phyloP scores from a whole-genome alignment of 108 stramenopile species.

The Seminavis robusta region DNA sequence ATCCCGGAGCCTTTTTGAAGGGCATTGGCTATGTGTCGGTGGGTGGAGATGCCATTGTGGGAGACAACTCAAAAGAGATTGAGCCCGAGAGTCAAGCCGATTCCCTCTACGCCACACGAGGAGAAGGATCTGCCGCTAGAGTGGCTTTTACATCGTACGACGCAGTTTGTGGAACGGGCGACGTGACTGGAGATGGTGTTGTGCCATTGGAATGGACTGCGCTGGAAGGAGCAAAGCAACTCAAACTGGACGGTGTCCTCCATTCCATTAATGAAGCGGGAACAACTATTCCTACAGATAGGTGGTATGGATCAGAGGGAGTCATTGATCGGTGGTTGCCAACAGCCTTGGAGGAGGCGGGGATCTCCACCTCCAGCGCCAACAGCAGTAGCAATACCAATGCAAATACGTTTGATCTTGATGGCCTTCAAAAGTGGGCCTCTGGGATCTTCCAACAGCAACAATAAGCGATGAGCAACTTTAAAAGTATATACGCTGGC shows the following conservation, averaged over 20 bases:
- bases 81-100: conserved; percentile 31
- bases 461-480: no score
- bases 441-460: no score
- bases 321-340: conserved; percentile 81
- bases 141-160: conserved; percentile 66
- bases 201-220: conserved; percentile 69
- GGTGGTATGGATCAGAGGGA: conserved; percentile 78
- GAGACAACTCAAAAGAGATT: conserved; percentile 30
- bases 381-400: no score
- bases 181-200: conserved; percentile 76
- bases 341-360: no score
- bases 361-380: no score
- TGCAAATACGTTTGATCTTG: no score
- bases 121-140: conserved; percentile 35
- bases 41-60: conserved; percentile 60
- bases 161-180: conserved; percentile 73
- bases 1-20: conserved; percentile 70
- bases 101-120: conserved; percentile 36
- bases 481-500: no score
- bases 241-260: conserved; percentile 67
- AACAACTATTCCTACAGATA: conserved; percentile 60
- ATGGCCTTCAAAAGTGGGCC: no score
- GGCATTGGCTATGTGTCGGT: conserved; percentile 76
- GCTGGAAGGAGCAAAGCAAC: conserved; percentile 39
- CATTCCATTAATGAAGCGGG: conserved; percentile 85